Evolutionary conservation across 2,329 filamentous ascomycete genomes (phyloP), one percentile per base, ranked within the genome.

Genomic region (Diaporthe caulivora): DNA sequence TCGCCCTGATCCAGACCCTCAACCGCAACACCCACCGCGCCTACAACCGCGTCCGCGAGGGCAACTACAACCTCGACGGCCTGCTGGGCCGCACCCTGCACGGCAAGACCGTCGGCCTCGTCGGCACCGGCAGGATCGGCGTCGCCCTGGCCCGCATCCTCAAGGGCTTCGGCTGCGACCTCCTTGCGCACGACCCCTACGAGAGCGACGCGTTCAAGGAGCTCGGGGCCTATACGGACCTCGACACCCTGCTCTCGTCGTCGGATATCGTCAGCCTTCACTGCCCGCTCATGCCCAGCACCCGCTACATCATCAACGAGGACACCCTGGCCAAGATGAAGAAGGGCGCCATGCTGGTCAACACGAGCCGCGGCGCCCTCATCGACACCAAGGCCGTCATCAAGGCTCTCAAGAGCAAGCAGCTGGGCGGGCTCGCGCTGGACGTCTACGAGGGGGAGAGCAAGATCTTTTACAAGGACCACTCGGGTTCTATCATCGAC

Each of bases 371-470:
- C 1, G 92, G 92, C 26, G 91, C 88, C 1, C 82, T 94, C 70
- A 85, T 94, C 74, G 84, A 92, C 78, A 92, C 90, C 0, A 81
- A 82, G 40, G 88, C 90, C 15, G 87, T 92, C 72, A 89, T 92
- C 71, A 82, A 86, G 29, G 88, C 89, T 17, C 85, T 93, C 74
- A 93, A 93, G 83, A 84, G 79, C 49, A 85, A 85, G n/a, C 86
- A 86, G 31, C 83, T 93, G 2, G 90, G 90, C 10, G 91, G 89
- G 1, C 83, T 92, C 40, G 92, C 91, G 0, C 84, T 93, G 51
- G 92, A 93, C 78, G 92, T 93, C 21, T 93, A 93, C 80, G 92
- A 93, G 78, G 87, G 86, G 54, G 92, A 93, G 80, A 84, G 87
- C n/a, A 81, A 84, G 51, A 82, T 92, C 47, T 93, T 93, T 78